These are phyloP conservation scores for Scutellaria barbata DNA, from an alignment of 257 asterid species.

Conservation along the genomic window DNA sequence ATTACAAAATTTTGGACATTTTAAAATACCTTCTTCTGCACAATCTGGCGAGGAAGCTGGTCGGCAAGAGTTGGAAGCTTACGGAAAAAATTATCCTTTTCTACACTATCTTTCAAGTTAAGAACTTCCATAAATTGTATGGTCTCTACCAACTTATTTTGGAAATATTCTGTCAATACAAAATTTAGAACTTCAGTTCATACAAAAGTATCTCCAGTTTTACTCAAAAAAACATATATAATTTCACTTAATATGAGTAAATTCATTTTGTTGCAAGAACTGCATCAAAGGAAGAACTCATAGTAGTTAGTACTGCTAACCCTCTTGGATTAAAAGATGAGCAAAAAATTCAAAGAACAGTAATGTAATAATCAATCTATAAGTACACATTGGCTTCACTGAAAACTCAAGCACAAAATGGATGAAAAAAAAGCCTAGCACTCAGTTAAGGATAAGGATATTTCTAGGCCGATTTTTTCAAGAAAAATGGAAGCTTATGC, in stretches of 20 bases:
- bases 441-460: slow-evolving; percentile 1
- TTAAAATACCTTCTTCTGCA: slow-evolving; percentile 80
- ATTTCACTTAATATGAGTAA: slow-evolving; percentile 19
- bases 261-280: not conserved
- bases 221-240: slow-evolving; percentile 12
- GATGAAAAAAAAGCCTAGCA: slow-evolving; percentile 15
- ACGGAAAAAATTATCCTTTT: slow-evolving; percentile 95
- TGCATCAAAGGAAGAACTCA: slow-evolving; percentile 1
- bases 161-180: slow-evolving; percentile 84
- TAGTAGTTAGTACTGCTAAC: slow-evolving; percentile 10
- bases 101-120: slow-evolving; percentile 95
- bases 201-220: slow-evolving; percentile 21
- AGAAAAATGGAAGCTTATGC: not conserved
- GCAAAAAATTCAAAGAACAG: not conserved
- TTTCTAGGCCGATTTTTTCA: not conserved
- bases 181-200: slow-evolving; percentile 38
- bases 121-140: slow-evolving; percentile 98
- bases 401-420: not conserved
- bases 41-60: slow-evolving; percentile 96
- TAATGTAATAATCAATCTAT: not conserved
- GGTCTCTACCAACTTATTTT: slow-evolving; percentile 94
- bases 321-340: not conserved
- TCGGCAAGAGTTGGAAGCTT: slow-evolving; percentile 95
- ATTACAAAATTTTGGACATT: slow-evolving; percentile 27
- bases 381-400: not conserved